Base-by-base conservation (phyloP, 495 filamentous ascomycete genomes). In the Physcia stellaris region DNA sequence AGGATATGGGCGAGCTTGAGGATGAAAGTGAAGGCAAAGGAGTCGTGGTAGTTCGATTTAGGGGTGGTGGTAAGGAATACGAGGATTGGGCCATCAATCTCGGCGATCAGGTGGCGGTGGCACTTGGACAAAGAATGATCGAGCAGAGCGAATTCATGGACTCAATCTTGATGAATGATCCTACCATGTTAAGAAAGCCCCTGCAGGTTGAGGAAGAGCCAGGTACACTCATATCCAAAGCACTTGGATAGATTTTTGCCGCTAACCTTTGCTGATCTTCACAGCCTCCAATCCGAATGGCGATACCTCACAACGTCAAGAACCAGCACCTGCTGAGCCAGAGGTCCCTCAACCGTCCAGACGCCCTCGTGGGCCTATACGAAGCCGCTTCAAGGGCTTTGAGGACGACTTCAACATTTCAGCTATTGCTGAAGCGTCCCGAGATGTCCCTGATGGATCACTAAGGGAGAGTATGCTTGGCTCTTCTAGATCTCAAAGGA, bases 71-170 rank as follows among this genome's bases (percentile, higher is more conserved):
- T 42, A 71, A 71, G 5, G 53, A 63, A 3, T 63, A 70, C 35
- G 66, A 71, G 36, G 67, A 76, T 3, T 94, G 86, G 86, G 79
- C 67, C 12, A 67, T 67, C 31, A 60, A 79, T 16, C 70, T 93
- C 46, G 63, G 73, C 40, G 73, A 68, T 18, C 58, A 75, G 3
- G 71, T 87, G 30, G 80, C 84, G 4, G 48, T 75, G 20, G 64
- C 66, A 31, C 71, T 87, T 12, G 80, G 84, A 40, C 84, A 87
- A 49, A 74, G 83, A 3, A 74, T 87, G 16, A 77, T 95, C 33
- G 78, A 87, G 39, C 90, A 95, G 55, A 85, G 79, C 34, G 87
- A 94, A 45, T 94, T 98, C 43, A 66, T 98, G 6, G 86, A 94
- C 58, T 83, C 83, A 3, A 94, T 98, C 33, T 56, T 96, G 13